Evolutionary conservation across 164 flowering plant species (phyloP), one percentile per base, ranked within the genome.

Genomic region (Magnolia sinica): DNA sequence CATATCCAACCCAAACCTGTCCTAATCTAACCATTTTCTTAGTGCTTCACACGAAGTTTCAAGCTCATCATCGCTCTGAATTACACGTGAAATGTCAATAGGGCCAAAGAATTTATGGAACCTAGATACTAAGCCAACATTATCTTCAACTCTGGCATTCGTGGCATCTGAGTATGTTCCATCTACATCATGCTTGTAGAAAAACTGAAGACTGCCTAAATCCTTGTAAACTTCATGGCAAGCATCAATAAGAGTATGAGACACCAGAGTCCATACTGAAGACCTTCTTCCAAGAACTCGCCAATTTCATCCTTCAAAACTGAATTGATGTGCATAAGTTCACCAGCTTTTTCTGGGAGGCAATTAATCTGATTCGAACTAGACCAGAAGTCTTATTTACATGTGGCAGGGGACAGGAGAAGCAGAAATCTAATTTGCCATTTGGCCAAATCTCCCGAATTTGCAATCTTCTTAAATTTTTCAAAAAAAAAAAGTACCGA

Each of bases 1-100:
- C 73, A 82, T 67, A 76, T 93, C 96, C 64, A 93, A 79, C 71
- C 98, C 98, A 89, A 90, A 93, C 69, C 98, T 90, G 76, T 93
- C 98, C 76, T 83, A 87, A 59, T 84, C 83, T 76, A 92, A 77
- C 98, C 98, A 93, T 72, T 85, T 85, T 50, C 45, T 74, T 29
- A 92, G 77, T 23, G 74, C 55, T 18, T 75, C 67, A 66, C 81
- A 75, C 5, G 76, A 71, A 55, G 76, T 76, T 18, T 85, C 87
- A 77, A 84, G 78, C 61, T 89, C 88, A 68, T 74, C 45, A 22
- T 80, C 82, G 71, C 74, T 83, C 31, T 27, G 75, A 76, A 83
- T 72, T 63, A 82, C 75, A 50, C 64, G 79, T 22, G 90, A 88
- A 24, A 85, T 78, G 31, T 68, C 19, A 4, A 59, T 51, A 78